These are phyloP conservation scores for Cercospora berteroae DNA, from an alignment of 2,329 filamentous ascomycete genomes.

Conservation along the genomic window DNA sequence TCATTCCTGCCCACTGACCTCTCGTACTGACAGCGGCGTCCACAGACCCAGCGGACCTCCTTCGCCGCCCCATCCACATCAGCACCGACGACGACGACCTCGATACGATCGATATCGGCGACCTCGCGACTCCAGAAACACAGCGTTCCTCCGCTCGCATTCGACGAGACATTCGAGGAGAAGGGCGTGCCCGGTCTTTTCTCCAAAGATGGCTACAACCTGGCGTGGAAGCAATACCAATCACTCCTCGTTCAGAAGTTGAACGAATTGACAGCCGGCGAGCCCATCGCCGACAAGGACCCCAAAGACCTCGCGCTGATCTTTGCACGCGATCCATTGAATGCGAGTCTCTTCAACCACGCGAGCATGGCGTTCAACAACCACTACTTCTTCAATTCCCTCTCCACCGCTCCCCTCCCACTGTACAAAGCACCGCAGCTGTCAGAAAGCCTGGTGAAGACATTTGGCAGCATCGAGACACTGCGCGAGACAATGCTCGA, in stretches of 20 bases:
- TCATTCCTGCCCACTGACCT: slow-evolving; percentile 1
- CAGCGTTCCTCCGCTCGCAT: slow-evolving; percentile 48
- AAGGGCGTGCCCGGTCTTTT: slow-evolving; percentile 69
- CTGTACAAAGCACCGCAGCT: slow-evolving; percentile 59
- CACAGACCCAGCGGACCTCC: slow-evolving; percentile 21
- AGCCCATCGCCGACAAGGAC: slow-evolving; percentile 58
- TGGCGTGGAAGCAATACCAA: slow-evolving; percentile 85
- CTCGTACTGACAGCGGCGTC: neutral
- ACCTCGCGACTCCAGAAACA: slow-evolving; percentile 34
- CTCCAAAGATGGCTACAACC: slow-evolving; percentile 65
- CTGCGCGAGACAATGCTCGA: slow-evolving; percentile 75
- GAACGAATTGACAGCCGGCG: slow-evolving; percentile 72
- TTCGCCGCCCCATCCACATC: slow-evolving; percentile 23
- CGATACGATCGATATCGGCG: slow-evolving; percentile 6
- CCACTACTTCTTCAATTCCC: slow-evolving; percentile 70
- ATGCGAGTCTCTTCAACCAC: slow-evolving; percentile 86
- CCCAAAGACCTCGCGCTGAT: slow-evolving; percentile 68
- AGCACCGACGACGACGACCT: slow-evolving; percentile 24
- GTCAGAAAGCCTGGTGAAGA: slow-evolving; percentile 59
- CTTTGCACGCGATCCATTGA: slow-evolving; percentile 73
- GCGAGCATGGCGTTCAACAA: slow-evolving; percentile 96
- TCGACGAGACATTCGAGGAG: slow-evolving; percentile 46
- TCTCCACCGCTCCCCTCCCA: slow-evolving; percentile 28
- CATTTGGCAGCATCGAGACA: slow-evolving; percentile 80
- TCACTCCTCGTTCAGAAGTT: slow-evolving; percentile 69